Percentiles rank a stretch among this genome's conserved stretches.
These are phyloP conservation scores for Trichoderma sp. DNA, from an alignment of 2,329 filamentous ascomycete species.

Conservation along the genomic window DNA sequence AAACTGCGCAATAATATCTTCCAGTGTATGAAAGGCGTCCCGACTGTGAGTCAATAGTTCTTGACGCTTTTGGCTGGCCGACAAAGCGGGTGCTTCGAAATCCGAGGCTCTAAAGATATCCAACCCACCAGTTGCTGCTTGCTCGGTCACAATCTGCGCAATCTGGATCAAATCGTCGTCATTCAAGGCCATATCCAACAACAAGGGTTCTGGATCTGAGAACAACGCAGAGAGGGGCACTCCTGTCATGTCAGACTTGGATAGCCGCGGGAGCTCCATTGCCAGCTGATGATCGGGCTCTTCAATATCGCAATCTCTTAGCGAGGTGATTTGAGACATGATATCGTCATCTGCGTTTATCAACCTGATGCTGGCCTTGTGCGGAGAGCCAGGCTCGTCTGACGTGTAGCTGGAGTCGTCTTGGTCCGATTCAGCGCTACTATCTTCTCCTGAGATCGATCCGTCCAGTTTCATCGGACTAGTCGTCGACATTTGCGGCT, in stretches of 20 bases:
- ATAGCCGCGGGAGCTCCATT: constrained; percentile 49
- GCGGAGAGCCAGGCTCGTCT: constrained; percentile 49
- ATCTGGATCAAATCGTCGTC: constrained; percentile 64
- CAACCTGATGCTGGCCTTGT: constrained; percentile 48
- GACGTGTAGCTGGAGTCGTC: constrained; percentile 53
- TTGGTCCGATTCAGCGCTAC: constrained; percentile 54
- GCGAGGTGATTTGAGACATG: constrained; percentile 51
- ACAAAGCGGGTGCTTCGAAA: constrained; percentile 23
- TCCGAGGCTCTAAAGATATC: constrained; percentile 32
- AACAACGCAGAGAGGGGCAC: constrained; percentile 55
- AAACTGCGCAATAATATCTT: constrained; percentile 43
- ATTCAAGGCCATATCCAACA: constrained; percentile 43
- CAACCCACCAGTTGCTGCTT: constrained; percentile 56
- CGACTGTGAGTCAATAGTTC: constrained; percentile 45
- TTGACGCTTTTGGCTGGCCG: constrained; percentile 38
- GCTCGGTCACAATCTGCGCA: constrained; percentile 70
- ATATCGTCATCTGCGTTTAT: constrained; percentile 50
- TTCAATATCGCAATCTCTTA: constrained; percentile 50
- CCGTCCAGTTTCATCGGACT: constrained; percentile 41
- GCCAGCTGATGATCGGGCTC: constrained; percentile 48
- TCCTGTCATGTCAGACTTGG: constrained; percentile 49
- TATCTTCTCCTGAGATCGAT: constrained; percentile 44
- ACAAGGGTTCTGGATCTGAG: constrained; percentile 56
- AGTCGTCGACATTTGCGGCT: constrained; percentile 27
- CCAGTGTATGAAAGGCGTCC: constrained; percentile 49